These are phyloP conservation scores for Aspergillus transmontanensis DNA, from an alignment of 2,329 filamentous ascomycete genomes.

Conservation along the genomic window DNA sequence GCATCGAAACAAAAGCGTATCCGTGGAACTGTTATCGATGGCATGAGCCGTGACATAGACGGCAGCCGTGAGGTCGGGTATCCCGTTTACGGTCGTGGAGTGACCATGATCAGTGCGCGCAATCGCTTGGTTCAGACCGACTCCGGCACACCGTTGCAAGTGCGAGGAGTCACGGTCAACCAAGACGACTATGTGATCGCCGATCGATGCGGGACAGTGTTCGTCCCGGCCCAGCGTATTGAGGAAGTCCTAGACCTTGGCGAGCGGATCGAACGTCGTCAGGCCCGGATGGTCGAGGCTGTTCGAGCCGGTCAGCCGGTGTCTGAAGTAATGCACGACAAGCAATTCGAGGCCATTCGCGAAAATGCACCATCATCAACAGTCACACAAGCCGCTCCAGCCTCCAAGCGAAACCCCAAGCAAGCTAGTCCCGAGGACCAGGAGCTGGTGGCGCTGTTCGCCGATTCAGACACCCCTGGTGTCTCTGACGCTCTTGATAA, in stretches of 20 bases:
- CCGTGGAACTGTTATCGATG: slow-evolving; percentile 36
- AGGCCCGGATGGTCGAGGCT: slow-evolving; percentile 21
- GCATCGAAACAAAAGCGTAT: slow-evolving; percentile 27
- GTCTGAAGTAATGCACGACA: slow-evolving; percentile 25
- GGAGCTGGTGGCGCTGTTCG: slow-evolving; percentile 21
- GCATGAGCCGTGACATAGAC: slow-evolving; percentile 37
- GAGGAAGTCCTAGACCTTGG: slow-evolving; percentile 19
- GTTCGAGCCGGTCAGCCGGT: slow-evolving; percentile 21
- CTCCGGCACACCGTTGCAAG: slow-evolving; percentile 29
- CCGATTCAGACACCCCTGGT: slow-evolving; percentile 20
- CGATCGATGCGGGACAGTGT: slow-evolving; percentile 23
- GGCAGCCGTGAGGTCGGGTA: slow-evolving; percentile 36
- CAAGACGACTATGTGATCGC: slow-evolving; percentile 26
- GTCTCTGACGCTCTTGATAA: slow-evolving; percentile 27
- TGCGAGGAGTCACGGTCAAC: slow-evolving; percentile 19
- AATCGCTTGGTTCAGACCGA: slow-evolving; percentile 35
- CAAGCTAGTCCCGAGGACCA: slow-evolving; percentile 15
- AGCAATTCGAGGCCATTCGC: slow-evolving; percentile 22
- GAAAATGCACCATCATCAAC: not conserved
- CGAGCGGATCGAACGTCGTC: slow-evolving; percentile 19
- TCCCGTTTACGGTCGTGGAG: slow-evolving; percentile 36
- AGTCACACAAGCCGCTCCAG: not conserved
- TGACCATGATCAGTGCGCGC: slow-evolving; percentile 37
- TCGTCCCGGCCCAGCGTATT: slow-evolving; percentile 18
- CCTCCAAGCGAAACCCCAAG: slow-evolving; percentile 7